A percentile compares a stretch with the other conserved stretches of the same genome.
Evolutionary conservation across 352 stramenopile species (phyloP).

Genomic region (Aphanomyces cochlioides): DNA sequence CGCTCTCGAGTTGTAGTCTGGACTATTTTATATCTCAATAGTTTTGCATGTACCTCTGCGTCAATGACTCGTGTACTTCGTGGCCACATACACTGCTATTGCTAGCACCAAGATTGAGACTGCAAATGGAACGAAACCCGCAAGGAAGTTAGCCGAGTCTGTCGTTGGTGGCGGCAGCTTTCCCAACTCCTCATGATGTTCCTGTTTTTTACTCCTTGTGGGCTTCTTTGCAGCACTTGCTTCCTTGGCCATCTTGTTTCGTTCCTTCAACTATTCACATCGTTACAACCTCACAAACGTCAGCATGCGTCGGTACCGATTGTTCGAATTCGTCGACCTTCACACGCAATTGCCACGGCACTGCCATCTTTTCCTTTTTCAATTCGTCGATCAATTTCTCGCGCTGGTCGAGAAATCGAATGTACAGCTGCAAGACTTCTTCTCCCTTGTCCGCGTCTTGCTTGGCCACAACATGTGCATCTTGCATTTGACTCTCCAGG

Average conservation of each 20-base stretch:
- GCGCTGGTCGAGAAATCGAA: slow-evolving; percentile 48
- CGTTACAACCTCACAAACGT: too few species aligned
- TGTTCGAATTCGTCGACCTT: slow-evolving; percentile 79
- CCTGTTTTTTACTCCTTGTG: background rate
- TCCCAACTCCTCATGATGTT: background rate
- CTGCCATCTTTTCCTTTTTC: slow-evolving; percentile 39
- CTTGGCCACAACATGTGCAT: slow-evolving; percentile 49
- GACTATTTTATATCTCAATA: slow-evolving; percentile 34
- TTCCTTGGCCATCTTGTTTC: background rate
- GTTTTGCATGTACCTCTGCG: slow-evolving; percentile 20
- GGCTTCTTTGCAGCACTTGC: background rate
- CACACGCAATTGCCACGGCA: slow-evolving; percentile 67
- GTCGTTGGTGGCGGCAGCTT: background rate
- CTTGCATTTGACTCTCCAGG: slow-evolving; percentile 55
- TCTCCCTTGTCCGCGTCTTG: slow-evolving; percentile 62
- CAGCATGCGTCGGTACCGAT: slow-evolving; percentile 40
- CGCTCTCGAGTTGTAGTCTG: slow-evolving; percentile 10
- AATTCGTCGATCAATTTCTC: slow-evolving; percentile 49
- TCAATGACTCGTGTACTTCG: background rate
- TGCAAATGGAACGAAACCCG: background rate
- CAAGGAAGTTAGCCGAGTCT: background rate
- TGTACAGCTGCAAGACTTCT: slow-evolving; percentile 57
- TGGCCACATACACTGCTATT: background rate
- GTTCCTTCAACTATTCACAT: slow-evolving; percentile 23
- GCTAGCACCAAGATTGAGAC: background rate